Base-by-base conservation (phyloP, 225 moss, liverwort and hornwort species). In the Ulota crispa region DNA sequence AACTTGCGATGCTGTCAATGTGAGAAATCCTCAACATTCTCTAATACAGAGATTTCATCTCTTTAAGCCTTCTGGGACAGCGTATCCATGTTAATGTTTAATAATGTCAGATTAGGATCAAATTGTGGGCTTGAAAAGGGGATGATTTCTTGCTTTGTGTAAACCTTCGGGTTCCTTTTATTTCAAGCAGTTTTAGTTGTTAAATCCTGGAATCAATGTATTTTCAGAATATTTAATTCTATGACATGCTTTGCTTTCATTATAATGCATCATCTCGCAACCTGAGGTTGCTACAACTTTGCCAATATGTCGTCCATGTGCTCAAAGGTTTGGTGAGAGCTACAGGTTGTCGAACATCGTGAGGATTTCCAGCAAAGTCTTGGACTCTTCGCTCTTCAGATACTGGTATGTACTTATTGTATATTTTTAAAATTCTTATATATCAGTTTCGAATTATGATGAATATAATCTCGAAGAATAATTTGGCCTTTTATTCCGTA, bases 311-410 rank as follows among this genome's bases (percentile, higher is more conserved):
- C 59, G 50, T 75, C 68, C 56, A 31, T 64, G 8, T 82, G 63
- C 72, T 88, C 18, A 80, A 83, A 64, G 68, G 16, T 50, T 6
- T 73, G 68, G 83, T 77, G 77, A 79, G 72, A 80, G 64, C 36
- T 83, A 79, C 90, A 92, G 89, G 86, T 69, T 88, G 91, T 89
- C 59, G 83, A 83, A 23, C 83, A 89, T 71, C 83, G 73, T 68
- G 81, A 85, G 57, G 76, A 68, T 60, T 89, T 93, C 20, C 91
- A 83, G 61, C 89, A 91, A 75, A 83, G 85, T 18, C 85, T 96
- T 63, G 93, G 89, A 75, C 73, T 85, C 54, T 94, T 94, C 83
- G 88, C 83, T 76, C 89, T 88, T 82, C 91, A 92, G 80, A 89
- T 94, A 72, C 86, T 96, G 94, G 96, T 96, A 76, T 68, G 88